Percentiles rank a stretch among this genome's conserved stretches.
Evolutionary conservation across 805 yeast genomes (phyloP).

Genomic region (Suhomyces canberraensis): DNA sequence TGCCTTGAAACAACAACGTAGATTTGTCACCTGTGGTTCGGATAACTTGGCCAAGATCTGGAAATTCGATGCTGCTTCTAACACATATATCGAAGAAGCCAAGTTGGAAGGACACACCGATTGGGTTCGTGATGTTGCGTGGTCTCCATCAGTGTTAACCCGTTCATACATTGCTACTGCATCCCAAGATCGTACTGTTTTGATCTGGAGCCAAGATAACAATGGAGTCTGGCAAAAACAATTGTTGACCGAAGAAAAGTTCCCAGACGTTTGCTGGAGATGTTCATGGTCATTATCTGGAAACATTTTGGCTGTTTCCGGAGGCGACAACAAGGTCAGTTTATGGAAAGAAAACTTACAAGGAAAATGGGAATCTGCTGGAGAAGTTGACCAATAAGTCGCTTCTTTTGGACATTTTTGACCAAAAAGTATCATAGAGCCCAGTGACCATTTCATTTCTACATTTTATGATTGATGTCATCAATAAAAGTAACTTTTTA

Average conservation of each 20-base stretch:
- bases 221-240: conserved; percentile 79
- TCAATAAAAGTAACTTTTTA: conserved; percentile 4
- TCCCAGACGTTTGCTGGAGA: conserved; percentile 98
- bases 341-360: conserved; percentile 93
- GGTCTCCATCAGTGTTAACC: conserved; percentile 90
- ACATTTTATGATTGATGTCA: conserved; percentile 7
- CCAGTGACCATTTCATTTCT: not conserved
- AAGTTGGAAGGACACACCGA: conserved; percentile 87
- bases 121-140: conserved; percentile 98
- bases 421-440: not conserved
- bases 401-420: not conserved
- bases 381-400: conserved; percentile 78
- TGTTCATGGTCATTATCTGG: conserved; percentile 97
- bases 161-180: conserved; percentile 93
- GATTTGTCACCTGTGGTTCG: conserved; percentile 92
- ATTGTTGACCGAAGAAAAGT: conserved; percentile 68
- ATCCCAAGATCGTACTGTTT: conserved; percentile 91
- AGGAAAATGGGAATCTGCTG: conserved; percentile 97
- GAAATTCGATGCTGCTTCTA: conserved; percentile 57
- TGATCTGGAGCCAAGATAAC: conserved; percentile 88
- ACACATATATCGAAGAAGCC: conserved; percentile 68
- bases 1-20: conserved; percentile 47
- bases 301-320: conserved; percentile 88
- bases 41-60: conserved; percentile 93
- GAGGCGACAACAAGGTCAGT: conserved; percentile 94